Conservation (phyloP, 2,329 filamentous ascomycete species). For the Neophaeococcomyces mojaviensis region DNA sequence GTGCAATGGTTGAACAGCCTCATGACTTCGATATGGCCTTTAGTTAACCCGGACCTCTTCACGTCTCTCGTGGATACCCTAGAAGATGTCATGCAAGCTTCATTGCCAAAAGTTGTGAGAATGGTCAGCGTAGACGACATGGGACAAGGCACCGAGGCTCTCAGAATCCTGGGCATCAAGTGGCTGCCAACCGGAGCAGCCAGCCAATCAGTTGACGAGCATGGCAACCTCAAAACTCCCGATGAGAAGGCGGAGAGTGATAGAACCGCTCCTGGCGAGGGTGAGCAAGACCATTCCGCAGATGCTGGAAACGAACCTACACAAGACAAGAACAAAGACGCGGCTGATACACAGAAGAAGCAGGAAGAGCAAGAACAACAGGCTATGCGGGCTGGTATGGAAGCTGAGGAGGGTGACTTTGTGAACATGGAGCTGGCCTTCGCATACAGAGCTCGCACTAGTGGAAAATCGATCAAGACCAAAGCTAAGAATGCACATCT, state of each 20-base stretch:
- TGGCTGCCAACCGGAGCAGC: conserved; percentile 68
- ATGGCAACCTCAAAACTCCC: conserved; percentile 47
- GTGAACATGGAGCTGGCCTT: conserved; percentile 70
- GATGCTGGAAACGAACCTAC: conserved; percentile 28
- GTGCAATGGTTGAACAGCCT: conserved; percentile 66
- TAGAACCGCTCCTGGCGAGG: conserved; percentile 39
- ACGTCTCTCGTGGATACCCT: conserved; percentile 60
- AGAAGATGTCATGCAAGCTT: conserved; percentile 75
- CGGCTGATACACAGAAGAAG: conserved; percentile 35
- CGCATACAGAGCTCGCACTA: conserved; percentile 60
- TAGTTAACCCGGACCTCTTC: conserved; percentile 70
- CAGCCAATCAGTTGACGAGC: conserved; percentile 50
- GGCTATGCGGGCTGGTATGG: conserved; percentile 53
- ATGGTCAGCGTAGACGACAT: conserved; percentile 72
- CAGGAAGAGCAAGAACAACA: conserved; percentile 28
- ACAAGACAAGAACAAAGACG: conserved; percentile 26
- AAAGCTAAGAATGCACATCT: conserved; percentile 67
- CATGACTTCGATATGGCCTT: conserved; percentile 61
- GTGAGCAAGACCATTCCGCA: conserved; percentile 15
- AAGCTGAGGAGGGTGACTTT: conserved; percentile 70
- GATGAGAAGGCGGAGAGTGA: conserved; percentile 42
- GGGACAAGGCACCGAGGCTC: conserved; percentile 63
- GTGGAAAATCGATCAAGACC: conserved; percentile 51
- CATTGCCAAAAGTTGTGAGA: conserved; percentile 58
- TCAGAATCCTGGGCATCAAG: conserved; percentile 62